phyloP scores from a whole-genome alignment of 1,284 basidiomycete genomes.

The Agroathelia rolfsii region DNA sequence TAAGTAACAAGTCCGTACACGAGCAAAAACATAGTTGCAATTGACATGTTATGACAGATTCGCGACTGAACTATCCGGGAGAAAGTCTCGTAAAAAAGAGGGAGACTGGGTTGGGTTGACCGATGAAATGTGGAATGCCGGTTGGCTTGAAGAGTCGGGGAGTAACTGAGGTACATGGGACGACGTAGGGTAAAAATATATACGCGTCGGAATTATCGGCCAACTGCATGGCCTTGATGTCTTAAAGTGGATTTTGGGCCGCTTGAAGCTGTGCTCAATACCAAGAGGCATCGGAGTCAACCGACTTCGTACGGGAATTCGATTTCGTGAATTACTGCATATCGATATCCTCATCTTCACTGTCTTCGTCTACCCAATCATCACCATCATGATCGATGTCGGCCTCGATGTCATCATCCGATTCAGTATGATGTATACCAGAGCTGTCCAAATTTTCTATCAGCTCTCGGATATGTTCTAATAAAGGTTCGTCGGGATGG shows the following conservation, averaged over 20 bases:
- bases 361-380: slow-evolving; percentile 43
- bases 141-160: slow-evolving; percentile 76
- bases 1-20: slow-evolving; percentile 18
- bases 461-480: slow-evolving; percentile 72
- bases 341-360: slow-evolving; percentile 39
- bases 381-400: slow-evolving; percentile 42
- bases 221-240: too few relatives aligned
- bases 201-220: too few relatives aligned
- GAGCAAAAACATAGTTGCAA: neutral
- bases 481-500: slow-evolving; percentile 71
- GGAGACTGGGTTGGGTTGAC: slow-evolving; percentile 54
- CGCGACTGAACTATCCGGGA: slow-evolving; percentile 65
- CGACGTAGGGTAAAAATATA: too few relatives aligned
- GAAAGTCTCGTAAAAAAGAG: slow-evolving; percentile 42
- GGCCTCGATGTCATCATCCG: slow-evolving; percentile 39
- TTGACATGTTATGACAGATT: slow-evolving; percentile 33
- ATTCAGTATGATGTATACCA: slow-evolving; percentile 57
- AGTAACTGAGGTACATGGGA: too few relatives aligned
- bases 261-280: too few relatives aligned
- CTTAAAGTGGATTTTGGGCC: too few relatives aligned
- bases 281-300: too few relatives aligned
- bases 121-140: slow-evolving; percentile 59
- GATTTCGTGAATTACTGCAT: too few relatives aligned
- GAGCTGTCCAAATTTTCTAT: slow-evolving; percentile 57
- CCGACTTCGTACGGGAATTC: too few relatives aligned